Evolutionary conservation across 2,329 filamentous ascomycete species (phyloP), one percentile per base, ranked within the genome.

Genomic region (Fusarium pseudocircinatum): DNA sequence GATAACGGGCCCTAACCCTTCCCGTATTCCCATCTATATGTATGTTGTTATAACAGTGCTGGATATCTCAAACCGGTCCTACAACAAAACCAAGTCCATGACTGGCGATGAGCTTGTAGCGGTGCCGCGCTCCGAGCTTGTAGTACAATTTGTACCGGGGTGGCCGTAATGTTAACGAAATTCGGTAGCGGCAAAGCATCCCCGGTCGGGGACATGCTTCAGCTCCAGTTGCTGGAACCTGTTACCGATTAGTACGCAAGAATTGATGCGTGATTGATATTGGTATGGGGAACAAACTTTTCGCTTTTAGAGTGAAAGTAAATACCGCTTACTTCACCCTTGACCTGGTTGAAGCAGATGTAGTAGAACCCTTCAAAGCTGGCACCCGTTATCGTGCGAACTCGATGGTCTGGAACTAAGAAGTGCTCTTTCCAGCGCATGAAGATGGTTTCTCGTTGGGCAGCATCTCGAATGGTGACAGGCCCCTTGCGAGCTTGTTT

Each of bases 391-490:
- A 99, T 97, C 16, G 94, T 97, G 69, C 92, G 90, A 26, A 98
- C 95, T 22, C 94, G 90, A 81, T 99, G 96, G 79, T 99, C 95
- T 4, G 96, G 96, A 2, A 99, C 96, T 2, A 99, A 86, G 78
- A 99, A 99, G 78, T 97, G 95, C 80, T 99, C 96, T 83, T 99
- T 99, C 96, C 96, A 99, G 69, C 96, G 91, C 96, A 99, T 99
- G 79, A 98, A 99, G 37, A 99, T 92, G 81, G 97, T 92, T 76
- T 98, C 95, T 72, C 91, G 88, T 79, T 97, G 93, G 53, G 90
- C 89, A 75, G 92, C 90, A 76, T 97, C 92, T 85, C 91, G 85
- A 85, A 91, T 86, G 85, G 80, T 75, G 34, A 87, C 82, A 28
- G 90, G 81, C 22, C 89, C 88, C 75, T 88, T 90, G 50, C 85